A percentile compares a stretch with the other conserved stretches of the same genome.
These are phyloP conservation scores for Nicotiana attenuata DNA, from an alignment of 257 asterid species.

Conservation along the genomic window DNA sequence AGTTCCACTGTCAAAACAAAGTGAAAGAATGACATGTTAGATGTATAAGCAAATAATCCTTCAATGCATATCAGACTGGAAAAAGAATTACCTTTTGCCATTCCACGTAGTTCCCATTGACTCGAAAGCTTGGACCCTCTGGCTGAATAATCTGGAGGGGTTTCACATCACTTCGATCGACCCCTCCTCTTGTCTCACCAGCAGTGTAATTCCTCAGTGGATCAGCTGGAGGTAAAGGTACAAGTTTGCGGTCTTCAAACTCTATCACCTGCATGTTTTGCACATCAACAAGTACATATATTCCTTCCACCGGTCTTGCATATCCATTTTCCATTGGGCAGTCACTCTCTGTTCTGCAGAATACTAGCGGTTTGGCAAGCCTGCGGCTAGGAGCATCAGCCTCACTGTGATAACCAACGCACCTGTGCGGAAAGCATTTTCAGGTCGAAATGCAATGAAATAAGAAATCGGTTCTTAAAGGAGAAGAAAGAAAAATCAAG, in stretches of 20 bases:
- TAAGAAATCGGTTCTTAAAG: background rate
- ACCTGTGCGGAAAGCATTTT: constrained; percentile 45
- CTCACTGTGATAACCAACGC: constrained; percentile 86
- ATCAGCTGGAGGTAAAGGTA: constrained; percentile 94
- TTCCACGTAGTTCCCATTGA: constrained; percentile 73
- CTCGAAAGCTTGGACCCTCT: constrained; percentile 97
- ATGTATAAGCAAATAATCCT: background rate
- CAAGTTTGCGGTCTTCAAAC: constrained; percentile 91
- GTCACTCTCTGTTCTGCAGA: constrained; percentile 92
- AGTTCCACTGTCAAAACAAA: constrained; percentile 69
- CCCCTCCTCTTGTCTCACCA: constrained; percentile 94
- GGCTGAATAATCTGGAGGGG: constrained; percentile 82
- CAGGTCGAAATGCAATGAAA: background rate
- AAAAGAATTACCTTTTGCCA: constrained; percentile 81
- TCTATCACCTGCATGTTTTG: constrained; percentile 89
- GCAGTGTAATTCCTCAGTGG: constrained; percentile 90
- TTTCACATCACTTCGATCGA: constrained; percentile 92
- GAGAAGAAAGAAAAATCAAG: background rate
- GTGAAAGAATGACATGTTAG: background rate
- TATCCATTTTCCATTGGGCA: constrained; percentile 98
- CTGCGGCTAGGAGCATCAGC: constrained; percentile 94
- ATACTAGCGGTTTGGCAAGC: constrained; percentile 94
- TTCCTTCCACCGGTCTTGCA: constrained; percentile 98
- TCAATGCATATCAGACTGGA: background rate
- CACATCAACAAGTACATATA: constrained; percentile 89